These are phyloP conservation scores for Suhomyces canberraensis DNA, from an alignment of 805 yeast genomes.

Conservation along the genomic window DNA sequence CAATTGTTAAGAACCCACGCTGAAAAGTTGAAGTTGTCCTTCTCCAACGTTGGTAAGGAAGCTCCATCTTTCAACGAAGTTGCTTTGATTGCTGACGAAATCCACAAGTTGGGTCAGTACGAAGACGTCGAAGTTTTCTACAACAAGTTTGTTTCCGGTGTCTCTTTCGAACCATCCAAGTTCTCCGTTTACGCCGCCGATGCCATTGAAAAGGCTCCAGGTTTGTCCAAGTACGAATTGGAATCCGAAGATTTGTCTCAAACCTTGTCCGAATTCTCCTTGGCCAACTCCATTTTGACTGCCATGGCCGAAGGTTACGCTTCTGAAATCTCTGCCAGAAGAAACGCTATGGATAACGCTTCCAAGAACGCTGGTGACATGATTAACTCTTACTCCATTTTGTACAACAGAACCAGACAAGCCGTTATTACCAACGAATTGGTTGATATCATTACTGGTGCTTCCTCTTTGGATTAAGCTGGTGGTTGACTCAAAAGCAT, in stretches of 20 bases:
- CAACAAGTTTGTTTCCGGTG: conserved; percentile 85
- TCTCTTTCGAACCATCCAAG: conserved; percentile 81
- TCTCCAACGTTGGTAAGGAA: conserved; percentile 93
- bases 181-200: conserved; percentile 65
- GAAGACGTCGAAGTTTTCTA: conserved; percentile 75
- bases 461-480: conserved; percentile 86
- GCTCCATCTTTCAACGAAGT: conserved; percentile 93
- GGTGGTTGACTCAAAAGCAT: not conserved
- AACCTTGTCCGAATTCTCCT: conserved; percentile 77
- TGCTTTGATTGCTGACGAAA: conserved; percentile 82
- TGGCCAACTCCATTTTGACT: conserved; percentile 84
- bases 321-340: conserved; percentile 95
- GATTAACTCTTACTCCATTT: conserved; percentile 93
- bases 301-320: conserved; percentile 99
- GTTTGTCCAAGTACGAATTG: conserved; percentile 76
- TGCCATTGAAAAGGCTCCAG: conserved; percentile 80
- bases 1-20: conserved; percentile 85
- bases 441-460: conserved; percentile 99
- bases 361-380: conserved; percentile 99
- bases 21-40: conserved; percentile 64
- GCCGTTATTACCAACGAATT: conserved; percentile 98
- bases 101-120: conserved; percentile 65
- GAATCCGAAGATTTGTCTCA: conserved; percentile 65
- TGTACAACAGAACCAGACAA: conserved; percentile 99
- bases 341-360: conserved; percentile 99